Evolutionary conservation across 192 early-diverging fungal genomes (phyloP).

Genomic region (Coemansia sp.): DNA sequence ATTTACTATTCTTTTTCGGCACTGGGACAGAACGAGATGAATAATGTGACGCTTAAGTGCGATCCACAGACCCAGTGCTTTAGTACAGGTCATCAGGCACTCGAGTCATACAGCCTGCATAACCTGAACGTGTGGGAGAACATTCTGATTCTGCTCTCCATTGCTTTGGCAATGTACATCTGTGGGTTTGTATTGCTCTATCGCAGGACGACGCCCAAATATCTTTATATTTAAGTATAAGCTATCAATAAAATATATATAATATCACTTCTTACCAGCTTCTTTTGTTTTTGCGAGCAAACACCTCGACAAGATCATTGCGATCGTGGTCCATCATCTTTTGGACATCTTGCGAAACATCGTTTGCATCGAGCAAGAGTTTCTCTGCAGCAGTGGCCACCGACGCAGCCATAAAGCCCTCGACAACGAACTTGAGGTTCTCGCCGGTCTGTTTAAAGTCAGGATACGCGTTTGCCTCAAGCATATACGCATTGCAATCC

Average conservation of each 20-base stretch:
- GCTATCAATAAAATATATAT: slow-evolving; percentile 1
- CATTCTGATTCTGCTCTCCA: slow-evolving; percentile 23
- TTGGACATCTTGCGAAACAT: slow-evolving; percentile 5
- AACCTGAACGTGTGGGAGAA: slow-evolving; percentile 32
- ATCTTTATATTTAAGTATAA: slow-evolving; percentile 18
- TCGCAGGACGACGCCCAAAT: slow-evolving; percentile 51
- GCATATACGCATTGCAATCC: slow-evolving; percentile 50
- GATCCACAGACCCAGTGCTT: slow-evolving; percentile 23
- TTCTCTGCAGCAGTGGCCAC: slow-evolving; percentile 36
- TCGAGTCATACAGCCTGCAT: slow-evolving; percentile 35
- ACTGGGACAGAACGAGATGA: slow-evolving; percentile 50
- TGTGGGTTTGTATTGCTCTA: slow-evolving; percentile 34
- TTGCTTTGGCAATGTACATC: slow-evolving; percentile 19
- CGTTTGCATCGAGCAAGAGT: slow-evolving; percentile 20
- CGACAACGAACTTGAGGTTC: slow-evolving; percentile 53
- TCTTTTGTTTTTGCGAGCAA: slow-evolving; percentile 29
- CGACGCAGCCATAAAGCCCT: slow-evolving; percentile 60
- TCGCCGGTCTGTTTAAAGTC: slow-evolving; percentile 69
- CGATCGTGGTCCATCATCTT: slow-evolving; percentile 20
- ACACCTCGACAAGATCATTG: slow-evolving; percentile 35
- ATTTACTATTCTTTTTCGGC: slow-evolving; percentile 49
- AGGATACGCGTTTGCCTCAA: slow-evolving; percentile 68
- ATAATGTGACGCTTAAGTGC: slow-evolving; percentile 33
- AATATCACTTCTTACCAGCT: slow-evolving; percentile 28
- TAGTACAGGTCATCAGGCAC: slow-evolving; percentile 29